Percentiles rank a stretch among this genome's conserved stretches.
Conservation (phyloP, 257 asterid species). For the Salvia miltiorrhiza region DNA sequence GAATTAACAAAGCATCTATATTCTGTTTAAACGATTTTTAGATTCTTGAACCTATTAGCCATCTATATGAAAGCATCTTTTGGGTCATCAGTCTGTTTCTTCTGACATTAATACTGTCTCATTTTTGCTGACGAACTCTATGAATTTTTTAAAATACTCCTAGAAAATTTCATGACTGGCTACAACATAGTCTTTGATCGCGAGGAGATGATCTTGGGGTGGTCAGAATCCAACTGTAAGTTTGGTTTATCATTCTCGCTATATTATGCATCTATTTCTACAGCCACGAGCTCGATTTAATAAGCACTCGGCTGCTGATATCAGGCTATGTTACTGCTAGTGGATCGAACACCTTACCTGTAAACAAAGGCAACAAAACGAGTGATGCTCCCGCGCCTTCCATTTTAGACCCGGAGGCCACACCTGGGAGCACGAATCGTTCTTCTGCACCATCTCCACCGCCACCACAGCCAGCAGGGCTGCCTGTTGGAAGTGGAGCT, state of each 20-base stretch:
- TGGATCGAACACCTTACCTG: constrained; percentile 55
- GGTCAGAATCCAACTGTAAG: constrained; percentile 84
- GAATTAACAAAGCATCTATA: background rate
- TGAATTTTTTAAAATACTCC: background rate
- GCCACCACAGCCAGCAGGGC: constrained; percentile 22
- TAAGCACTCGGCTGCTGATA: background rate
- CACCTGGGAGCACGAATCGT: constrained; percentile 35
- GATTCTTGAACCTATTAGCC: no score
- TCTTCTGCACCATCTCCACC: constrained; percentile 25
- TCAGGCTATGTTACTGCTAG: constrained; percentile 51
- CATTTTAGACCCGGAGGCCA: constrained; percentile 58
- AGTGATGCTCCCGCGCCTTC: constrained; percentile 60
- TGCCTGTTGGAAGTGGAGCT: constrained; percentile 37
- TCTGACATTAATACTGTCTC: background rate
- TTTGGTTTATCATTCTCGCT: constrained; percentile 3
- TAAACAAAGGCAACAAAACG: constrained; percentile 36
- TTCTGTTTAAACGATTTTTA: no score
- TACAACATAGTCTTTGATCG: constrained; percentile 79
- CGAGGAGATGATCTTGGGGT: constrained; percentile 84
- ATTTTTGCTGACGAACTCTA: background rate
- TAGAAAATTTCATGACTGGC: constrained; percentile 96
- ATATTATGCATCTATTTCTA: background rate
- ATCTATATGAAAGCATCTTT: no score
- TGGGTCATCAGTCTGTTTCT: background rate
- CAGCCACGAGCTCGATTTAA: background rate